Evolutionary conservation across 192 early-diverging fungal genomes (phyloP), one percentile per base, ranked within the genome.

Genomic region (Phycomyces nitens): DNA sequence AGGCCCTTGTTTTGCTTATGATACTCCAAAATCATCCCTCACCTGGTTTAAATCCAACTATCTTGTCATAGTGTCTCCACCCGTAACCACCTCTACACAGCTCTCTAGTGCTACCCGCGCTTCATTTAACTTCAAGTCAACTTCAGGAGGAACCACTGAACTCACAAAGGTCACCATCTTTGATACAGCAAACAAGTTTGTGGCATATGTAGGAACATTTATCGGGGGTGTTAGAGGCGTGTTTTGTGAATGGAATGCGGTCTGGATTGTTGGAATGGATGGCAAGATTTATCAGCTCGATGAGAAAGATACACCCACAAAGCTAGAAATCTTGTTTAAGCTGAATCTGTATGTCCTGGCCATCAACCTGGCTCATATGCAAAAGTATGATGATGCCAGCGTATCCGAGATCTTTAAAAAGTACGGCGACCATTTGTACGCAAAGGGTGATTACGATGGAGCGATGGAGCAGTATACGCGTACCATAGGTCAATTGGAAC

Each of bases 401-500:
- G 81, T 96, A 44, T 84, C 93, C 0, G 95, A 96, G 26, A 96
- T 99, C 34, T 92, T 94, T 80, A 94, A 89, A 69, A 87, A 89
- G 47, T 93, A 97, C 64, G 96, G 90, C 5, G 96, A 99, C 75
- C 92, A 91, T 81, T 20, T 66, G 8, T 64, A 60, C 18, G 59
- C 67, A 75, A 91, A 91, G 68, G 88, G 82, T 11, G 94, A 99
- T 56, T 97, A 86, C 69, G 92, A 96, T 55, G 76, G 82, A 14
- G 91, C 97, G 4, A 97, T 96, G 88, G 78, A 78, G 23, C 94
- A 99, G 74, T 97, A 97, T 69, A 78, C 95, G 18, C 80, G 87
- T 22, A 99, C 97, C 0, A 92, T 99, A 44, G 91, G 92, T 0
- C 86, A 93, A 38, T 76, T 99, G 18, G 94, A 99, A 73, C 94